These are phyloP conservation scores for Diaporthe destruens DNA, from an alignment of 2,329 filamentous ascomycete species.

Conservation along the genomic window DNA sequence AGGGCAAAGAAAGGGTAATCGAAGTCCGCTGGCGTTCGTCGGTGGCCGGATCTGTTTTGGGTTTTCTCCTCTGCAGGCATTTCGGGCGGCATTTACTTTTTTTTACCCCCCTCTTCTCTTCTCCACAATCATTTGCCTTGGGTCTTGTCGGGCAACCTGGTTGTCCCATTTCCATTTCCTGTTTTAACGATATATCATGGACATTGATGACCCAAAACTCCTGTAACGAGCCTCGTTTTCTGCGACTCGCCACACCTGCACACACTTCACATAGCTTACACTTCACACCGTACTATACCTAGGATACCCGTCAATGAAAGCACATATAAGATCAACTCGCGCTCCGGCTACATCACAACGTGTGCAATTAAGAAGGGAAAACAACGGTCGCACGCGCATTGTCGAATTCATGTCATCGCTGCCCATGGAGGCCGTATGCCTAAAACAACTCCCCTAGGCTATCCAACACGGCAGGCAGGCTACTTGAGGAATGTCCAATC, in stretches of 20 bases:
- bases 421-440: neutral
- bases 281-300: conserved; percentile 41
- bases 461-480: neutral
- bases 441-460: neutral
- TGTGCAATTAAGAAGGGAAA: neutral
- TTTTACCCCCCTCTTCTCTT: neutral
- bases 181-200: conserved; percentile 43
- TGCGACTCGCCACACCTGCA: neutral
- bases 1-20: neutral
- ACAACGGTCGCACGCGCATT: neutral
- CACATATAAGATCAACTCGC: neutral
- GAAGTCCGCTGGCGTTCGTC: conserved; percentile 20
- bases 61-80: conserved; percentile 11
- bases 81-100: conserved; percentile 32
- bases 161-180: conserved; percentile 17
- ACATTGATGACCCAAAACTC: conserved; percentile 34
- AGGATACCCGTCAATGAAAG: conserved; percentile 41
- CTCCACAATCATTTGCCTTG: conserved; percentile 21
- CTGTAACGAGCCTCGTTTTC: conserved; percentile 35
- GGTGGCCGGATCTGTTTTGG: conserved; percentile 21
- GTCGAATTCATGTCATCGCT: neutral
- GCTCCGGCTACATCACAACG: neutral
- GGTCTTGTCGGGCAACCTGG: conserved; percentile 11
- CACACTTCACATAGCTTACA: conserved; percentile 32
- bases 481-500: neutral